Percentiles rank a stretch among this genome's conserved stretches.
Conservation (phyloP, 2,329 filamentous ascomycete genomes). For the Fusarium papillatum region DNA sequence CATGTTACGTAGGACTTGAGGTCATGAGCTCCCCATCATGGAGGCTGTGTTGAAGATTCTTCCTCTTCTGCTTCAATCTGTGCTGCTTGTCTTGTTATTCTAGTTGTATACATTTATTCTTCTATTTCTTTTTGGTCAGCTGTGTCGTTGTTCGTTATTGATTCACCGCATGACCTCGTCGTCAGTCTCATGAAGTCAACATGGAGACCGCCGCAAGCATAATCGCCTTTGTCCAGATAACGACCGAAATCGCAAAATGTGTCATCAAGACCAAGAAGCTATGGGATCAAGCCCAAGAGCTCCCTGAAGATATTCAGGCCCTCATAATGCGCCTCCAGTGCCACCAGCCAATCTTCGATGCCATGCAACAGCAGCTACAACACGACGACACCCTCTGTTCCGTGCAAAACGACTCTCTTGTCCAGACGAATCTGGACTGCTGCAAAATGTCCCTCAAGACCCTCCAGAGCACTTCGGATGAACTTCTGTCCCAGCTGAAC, state of each 20-base stretch:
- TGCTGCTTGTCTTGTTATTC: background rate
- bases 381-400: constrained; percentile 3
- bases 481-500: constrained; percentile 26
- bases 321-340: constrained; percentile 36
- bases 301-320: constrained; percentile 36
- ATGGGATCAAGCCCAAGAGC: constrained; percentile 42
- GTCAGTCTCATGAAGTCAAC: background rate
- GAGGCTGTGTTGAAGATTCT: constrained; percentile 20
- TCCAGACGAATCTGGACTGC: constrained; percentile 8
- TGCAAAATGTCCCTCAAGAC: constrained; percentile 24
- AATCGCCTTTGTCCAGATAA: constrained; percentile 42
- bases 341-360: constrained; percentile 26
- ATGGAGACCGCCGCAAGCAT: constrained; percentile 39
- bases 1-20: background rate
- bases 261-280: constrained; percentile 36
- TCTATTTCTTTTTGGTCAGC: background rate
- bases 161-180: background rate
- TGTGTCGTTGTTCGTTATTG: background rate
- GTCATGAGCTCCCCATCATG: constrained; percentile 1
- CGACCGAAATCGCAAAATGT: constrained; percentile 35
- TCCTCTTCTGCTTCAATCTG: background rate
- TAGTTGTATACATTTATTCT: background rate
- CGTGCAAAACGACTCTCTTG: constrained; percentile 10
- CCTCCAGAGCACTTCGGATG: constrained; percentile 29
- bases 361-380: constrained; percentile 29